Evolutionary conservation across 192 early-diverging fungal species (phyloP).

Genomic region (Entomortierella chlamydospora): DNA sequence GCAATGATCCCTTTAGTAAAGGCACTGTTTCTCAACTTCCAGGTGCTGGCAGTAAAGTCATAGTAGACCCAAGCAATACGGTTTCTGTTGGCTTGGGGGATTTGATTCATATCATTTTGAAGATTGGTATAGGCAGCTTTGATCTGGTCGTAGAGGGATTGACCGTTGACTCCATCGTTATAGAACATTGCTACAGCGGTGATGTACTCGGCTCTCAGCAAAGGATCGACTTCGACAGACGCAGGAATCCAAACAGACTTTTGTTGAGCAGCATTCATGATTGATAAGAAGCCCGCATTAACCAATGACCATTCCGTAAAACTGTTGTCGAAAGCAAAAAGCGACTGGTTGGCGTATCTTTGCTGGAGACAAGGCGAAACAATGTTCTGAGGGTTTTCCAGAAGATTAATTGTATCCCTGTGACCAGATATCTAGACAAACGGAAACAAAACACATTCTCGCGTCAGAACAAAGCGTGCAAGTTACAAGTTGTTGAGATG

Average conservation of each 20-base stretch:
- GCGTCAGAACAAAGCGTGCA: neutral
- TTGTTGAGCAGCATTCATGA: neutral
- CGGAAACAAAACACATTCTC: neutral
- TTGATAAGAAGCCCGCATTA: neutral
- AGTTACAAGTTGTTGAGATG: neutral
- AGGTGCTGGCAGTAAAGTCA: slow-evolving; percentile 26
- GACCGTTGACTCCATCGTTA: slow-evolving; percentile 32
- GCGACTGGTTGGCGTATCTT: neutral
- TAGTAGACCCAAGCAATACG: slow-evolving; percentile 58
- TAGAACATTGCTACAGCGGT: slow-evolving; percentile 57
- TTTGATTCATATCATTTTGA: slow-evolving; percentile 10
- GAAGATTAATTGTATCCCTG: slow-evolving; percentile 27
- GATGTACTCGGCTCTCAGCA: slow-evolving; percentile 51
- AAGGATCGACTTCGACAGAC: slow-evolving; percentile 29
- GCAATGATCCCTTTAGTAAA: slow-evolving; percentile 54
- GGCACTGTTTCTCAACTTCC: slow-evolving; percentile 30
- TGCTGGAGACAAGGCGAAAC: slow-evolving; percentile 57
- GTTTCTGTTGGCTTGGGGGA: slow-evolving; percentile 27
- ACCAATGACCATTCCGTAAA: neutral
- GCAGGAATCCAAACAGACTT: slow-evolving; percentile 33
- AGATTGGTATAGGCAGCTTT: slow-evolving; percentile 26
- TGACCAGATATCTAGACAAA: slow-evolving; percentile 46
- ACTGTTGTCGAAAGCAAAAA: neutral
- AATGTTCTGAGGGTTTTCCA: slow-evolving; percentile 39
- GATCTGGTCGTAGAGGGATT: slow-evolving; percentile 45